A percentile compares a stretch with the other conserved stretches of the same genome.
Conservation (phyloP, 176 grass and related monocot genomes). For the Oryza glaberrima region DNA sequence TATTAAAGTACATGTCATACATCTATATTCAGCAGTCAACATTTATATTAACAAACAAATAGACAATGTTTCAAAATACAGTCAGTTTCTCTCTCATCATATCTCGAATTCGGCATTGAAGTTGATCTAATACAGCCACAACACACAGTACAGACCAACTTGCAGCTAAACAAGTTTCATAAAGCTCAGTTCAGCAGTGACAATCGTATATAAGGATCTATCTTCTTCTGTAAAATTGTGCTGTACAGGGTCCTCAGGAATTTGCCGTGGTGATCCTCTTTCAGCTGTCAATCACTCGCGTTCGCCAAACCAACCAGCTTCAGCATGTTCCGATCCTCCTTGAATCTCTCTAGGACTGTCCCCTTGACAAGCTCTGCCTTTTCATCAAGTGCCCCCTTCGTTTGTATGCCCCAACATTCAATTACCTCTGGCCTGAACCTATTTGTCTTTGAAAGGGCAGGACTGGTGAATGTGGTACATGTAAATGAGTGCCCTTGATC, state of each 20-base stretch:
- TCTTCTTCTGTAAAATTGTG: conserved; percentile 10
- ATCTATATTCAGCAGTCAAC: not conserved
- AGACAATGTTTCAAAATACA: not conserved
- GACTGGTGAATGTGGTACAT: conserved; percentile 82
- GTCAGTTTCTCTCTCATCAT: not conserved
- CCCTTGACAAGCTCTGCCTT: conserved; percentile 55
- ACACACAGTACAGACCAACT: not conserved
- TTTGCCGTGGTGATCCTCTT: conserved; percentile 3
- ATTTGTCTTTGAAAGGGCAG: conserved; percentile 66
- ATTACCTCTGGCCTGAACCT: conserved; percentile 78
- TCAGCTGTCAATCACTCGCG: conserved; percentile 61
- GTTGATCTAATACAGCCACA: not conserved
- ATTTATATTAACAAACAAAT: not conserved
- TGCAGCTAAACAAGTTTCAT: not conserved
- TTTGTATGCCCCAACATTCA: conserved; percentile 86
- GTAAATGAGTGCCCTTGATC: conserved; percentile 88
- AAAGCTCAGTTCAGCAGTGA: not conserved
- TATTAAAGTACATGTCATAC: not conserved
- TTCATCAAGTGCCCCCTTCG: conserved; percentile 51
- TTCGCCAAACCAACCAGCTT: conserved; percentile 90
- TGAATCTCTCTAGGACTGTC: conserved; percentile 94
- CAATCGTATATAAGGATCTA: not conserved
- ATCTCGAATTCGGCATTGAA: not conserved
- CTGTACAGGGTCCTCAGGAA: conserved; percentile 27
- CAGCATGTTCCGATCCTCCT: conserved; percentile 98